Evolutionary conservation across 257 asterid genomes (phyloP), one percentile per base, ranked within the genome.

Genomic region (Osmanthus fragrans): DNA sequence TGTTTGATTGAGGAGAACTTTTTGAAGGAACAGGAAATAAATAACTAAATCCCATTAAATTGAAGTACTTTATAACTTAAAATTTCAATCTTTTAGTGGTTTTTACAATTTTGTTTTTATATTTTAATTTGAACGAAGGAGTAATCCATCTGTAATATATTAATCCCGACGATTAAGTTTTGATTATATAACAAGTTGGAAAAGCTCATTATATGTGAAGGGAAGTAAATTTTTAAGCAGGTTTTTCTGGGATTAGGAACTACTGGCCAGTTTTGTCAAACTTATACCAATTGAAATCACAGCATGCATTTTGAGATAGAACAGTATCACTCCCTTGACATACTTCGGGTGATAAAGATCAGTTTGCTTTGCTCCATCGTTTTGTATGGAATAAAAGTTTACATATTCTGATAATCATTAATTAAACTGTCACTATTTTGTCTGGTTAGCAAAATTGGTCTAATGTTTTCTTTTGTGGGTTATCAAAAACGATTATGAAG

Each of bases 181-280:
- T 64, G 32, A 51, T 36, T 54, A 25, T 56, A 70, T 27, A n/a
- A 56, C 29, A 11, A 18, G 37, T 72, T 71, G 30, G 13, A 30
- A 39, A 27, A 8, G 33, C 60, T 67, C 56, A 7, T 32, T 36
- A 36, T 15, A 21, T 11, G 67, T 7, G 10, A 15, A 42, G 40
- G 63, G 18, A 42, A 27, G 33, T 45, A 72, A 37, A 37, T 16
- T 21, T 34, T 37, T 39, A 21, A 39, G 34, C 16, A 2, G 2
- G 34, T 30, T 74, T 21, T 70, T 21, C 60, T 72, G 79, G 33
- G 30, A 32, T 71, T 72, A 63, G 60, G 37, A 72, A 54, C 29
- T 60, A 45, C 0, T 42, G 12, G 56, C 58, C 21, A 2, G 9
- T 9, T 68, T 8, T 79, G 51, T 56, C 29, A 23, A 58, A 10